Evolutionary conservation across 768 basidiomycete species (phyloP).

Genomic region (Tricholoma flavovirens): DNA sequence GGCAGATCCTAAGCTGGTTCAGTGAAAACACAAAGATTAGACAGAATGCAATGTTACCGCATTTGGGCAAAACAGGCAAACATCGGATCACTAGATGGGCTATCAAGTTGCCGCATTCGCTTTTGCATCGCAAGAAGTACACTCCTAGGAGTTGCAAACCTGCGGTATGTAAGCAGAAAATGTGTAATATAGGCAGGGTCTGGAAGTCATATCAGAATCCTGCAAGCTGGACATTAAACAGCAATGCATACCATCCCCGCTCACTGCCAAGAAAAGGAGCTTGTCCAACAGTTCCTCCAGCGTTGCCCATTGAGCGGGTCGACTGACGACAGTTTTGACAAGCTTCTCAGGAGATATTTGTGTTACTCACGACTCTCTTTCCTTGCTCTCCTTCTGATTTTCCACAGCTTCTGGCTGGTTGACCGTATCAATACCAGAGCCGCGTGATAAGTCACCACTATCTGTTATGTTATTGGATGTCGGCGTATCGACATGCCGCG

Average conservation of each 20-base stretch:
- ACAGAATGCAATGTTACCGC: constrained; percentile 42
- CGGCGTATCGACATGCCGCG: not conserved
- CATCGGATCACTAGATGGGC: constrained; percentile 71
- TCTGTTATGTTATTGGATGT: not conserved
- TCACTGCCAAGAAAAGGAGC: constrained; percentile 74
- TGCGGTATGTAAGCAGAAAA: constrained; percentile 79
- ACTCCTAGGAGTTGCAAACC: constrained; percentile 74
- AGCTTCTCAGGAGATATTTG: not conserved
- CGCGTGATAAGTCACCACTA: not conserved
- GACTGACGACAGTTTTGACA: constrained; percentile 19
- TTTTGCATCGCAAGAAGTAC: constrained; percentile 86
- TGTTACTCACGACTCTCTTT: constrained; percentile 27
- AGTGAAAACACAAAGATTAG: constrained; percentile 3
- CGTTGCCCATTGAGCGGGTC: constrained; percentile 67
- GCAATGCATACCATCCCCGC: constrained; percentile 64
- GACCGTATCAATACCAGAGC: not conserved
- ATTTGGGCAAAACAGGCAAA: constrained; percentile 86
- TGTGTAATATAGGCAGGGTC: constrained; percentile 74
- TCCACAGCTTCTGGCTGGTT: constrained; percentile 5
- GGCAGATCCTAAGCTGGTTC: constrained; percentile 56
- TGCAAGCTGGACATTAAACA: not conserved
- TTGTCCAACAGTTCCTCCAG: constrained; percentile 79
- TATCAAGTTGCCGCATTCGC: constrained; percentile 72
- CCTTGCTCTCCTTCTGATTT: constrained; percentile 29
- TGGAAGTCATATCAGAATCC: constrained; percentile 21